Conservation (phyloP, 805 yeast species). For the Candida nitratophila region DNA sequence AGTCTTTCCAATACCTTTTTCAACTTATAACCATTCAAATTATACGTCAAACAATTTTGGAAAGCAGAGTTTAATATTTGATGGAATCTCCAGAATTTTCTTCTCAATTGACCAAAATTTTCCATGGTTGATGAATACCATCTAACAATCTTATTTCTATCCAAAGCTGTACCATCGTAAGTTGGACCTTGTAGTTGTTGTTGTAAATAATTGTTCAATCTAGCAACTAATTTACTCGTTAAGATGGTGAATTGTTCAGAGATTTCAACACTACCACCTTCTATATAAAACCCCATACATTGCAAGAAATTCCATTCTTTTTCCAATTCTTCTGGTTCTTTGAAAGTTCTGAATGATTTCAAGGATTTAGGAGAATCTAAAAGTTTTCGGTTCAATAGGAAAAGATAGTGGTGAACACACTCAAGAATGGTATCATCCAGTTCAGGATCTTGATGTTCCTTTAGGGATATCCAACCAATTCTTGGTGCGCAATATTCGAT, state of each 20-base stretch:
- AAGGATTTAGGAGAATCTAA: constrained; percentile 64
- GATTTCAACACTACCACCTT: constrained; percentile 73
- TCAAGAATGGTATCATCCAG: constrained; percentile 63
- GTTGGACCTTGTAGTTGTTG: constrained; percentile 66
- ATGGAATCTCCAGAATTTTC: constrained; percentile 77
- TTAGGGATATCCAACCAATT: constrained; percentile 61
- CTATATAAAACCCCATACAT: constrained; percentile 69
- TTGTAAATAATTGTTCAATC: constrained; percentile 64
- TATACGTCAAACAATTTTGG: constrained; percentile 63
- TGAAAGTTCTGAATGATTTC: constrained; percentile 69
- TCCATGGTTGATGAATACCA: constrained; percentile 68
- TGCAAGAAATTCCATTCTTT: constrained; percentile 73
- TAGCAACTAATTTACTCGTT: constrained; percentile 57
- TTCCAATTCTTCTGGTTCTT: constrained; percentile 87
- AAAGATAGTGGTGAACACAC: constrained; percentile 66
- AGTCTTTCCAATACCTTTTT: constrained; percentile 50
- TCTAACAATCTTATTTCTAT: constrained; percentile 39
- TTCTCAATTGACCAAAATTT: constrained; percentile 65
- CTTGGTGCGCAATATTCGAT: constrained; percentile 51
- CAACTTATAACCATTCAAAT: constrained; percentile 41
- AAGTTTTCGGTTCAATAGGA: constrained; percentile 66
- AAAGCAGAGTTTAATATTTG: constrained; percentile 60
- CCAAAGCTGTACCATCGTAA: constrained; percentile 23
- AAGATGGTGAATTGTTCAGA: constrained; percentile 69
- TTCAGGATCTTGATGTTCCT: constrained; percentile 51